These are phyloP conservation scores for Diplodia scrobiculata DNA, from an alignment of 2,329 filamentous ascomycete genomes.

Conservation along the genomic window DNA sequence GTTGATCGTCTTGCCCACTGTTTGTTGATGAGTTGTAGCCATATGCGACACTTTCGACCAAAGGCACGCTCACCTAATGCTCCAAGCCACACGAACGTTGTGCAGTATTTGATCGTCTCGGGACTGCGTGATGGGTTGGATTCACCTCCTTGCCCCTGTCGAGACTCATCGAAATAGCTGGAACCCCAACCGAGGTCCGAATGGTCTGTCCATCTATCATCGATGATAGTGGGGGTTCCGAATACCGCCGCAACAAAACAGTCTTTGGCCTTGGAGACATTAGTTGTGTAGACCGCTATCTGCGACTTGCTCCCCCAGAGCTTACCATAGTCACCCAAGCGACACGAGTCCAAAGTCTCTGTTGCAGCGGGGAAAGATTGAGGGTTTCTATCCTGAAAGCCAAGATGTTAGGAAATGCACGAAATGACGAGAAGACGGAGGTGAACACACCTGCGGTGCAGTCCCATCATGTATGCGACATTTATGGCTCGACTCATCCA, in stretches of 20 bases:
- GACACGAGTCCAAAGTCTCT: conserved; percentile 4
- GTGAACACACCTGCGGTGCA: conserved; percentile 3
- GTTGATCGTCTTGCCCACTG: neutral
- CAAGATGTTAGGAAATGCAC: neutral
- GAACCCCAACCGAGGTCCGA: neutral
- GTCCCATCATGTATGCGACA: conserved; percentile 17
- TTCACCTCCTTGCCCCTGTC: neutral
- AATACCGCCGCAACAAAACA: neutral
- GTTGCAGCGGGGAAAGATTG: neutral
- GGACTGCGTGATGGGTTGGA: neutral
- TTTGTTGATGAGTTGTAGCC: neutral
- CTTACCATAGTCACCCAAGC: conserved; percentile 16
- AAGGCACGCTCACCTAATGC: neutral
- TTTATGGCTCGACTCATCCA: conserved; percentile 16
- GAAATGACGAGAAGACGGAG: neutral
- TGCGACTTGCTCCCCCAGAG: neutral
- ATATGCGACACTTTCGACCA: neutral
- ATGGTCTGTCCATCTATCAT: conserved; percentile 8
- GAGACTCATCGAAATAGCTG: conserved; percentile 7
- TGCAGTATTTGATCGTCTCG: conserved; percentile 8
- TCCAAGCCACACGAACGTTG: neutral
- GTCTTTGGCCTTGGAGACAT: neutral
- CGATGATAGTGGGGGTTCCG: conserved; percentile 7
- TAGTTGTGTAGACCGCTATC: neutral
- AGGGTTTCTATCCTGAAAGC: conserved; percentile 13